Base-by-base conservation (phyloP, 1,284 basidiomycete genomes). In the Fomitopsis betulina region DNA sequence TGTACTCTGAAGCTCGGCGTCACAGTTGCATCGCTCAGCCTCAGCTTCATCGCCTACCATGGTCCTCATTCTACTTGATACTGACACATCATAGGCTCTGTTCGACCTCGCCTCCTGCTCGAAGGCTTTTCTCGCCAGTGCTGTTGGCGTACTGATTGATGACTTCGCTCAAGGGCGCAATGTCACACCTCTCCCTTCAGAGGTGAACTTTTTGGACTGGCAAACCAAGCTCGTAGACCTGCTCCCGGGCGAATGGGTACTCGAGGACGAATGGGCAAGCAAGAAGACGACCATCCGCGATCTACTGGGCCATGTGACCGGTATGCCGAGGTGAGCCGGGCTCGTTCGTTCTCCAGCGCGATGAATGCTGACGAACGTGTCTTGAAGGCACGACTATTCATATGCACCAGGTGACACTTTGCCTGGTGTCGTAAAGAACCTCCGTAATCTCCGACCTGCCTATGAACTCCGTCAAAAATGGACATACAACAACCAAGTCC, bases 91-190 rank as follows among this genome's bases (percentile, higher is more conserved):
- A 9, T 57, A 79, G 78, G 72, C 76, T 0, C 62, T 75, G 25
- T 78, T 79, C 60, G 66, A 62, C 2, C 72, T 81, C 42, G 79
- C 70, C 1, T 79, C 78, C 15, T 78, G 75, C 63, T 77, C 77
- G 1, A 81, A 80, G 59, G 72, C 78, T 0, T 79, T 80, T 63
- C 70, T 75, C 0, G 67, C 71, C 0, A 62, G 73, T 2, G 65
- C 76, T 0, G 40, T 79, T 3, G 78, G 76, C 0, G 64, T 78
- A 12, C 54, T 67, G 15, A 66, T 67, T 27, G 62, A 67, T 10
- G 66, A 67, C 58, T 67, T 60, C 39, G 62, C 61, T 1, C 54
- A 59, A 1, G 65, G 62, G 5, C 58, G 63, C n/a, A 66, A 67
- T 42, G 55, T 57, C 4, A 67, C 66, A 0, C 61, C 66, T n/a